Percentiles rank a stretch among this genome's conserved stretches.
phyloP scores from a whole-genome alignment of 2,329 filamentous ascomycete genomes.

The Diaporthe ilicicola region DNA sequence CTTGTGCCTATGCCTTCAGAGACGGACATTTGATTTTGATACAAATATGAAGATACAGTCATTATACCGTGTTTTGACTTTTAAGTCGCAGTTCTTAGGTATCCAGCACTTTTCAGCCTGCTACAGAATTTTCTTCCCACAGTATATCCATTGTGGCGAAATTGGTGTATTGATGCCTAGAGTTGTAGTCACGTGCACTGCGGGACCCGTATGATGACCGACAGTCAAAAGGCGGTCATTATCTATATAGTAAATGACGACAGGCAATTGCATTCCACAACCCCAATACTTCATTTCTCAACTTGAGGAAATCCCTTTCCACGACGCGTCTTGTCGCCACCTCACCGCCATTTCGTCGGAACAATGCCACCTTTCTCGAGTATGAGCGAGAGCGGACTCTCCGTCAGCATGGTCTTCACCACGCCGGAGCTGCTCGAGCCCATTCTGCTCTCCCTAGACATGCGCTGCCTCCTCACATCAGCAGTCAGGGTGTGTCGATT shows the following conservation, averaged over 20 bases:
- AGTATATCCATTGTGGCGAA: not conserved
- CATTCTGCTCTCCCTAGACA: constrained; percentile 1
- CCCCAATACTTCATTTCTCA: no score
- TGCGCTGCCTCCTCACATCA: constrained; percentile 21
- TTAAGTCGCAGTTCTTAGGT: no score
- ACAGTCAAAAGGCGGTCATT: not conserved
- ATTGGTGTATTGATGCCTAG: not conserved
- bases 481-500: constrained; percentile 17
- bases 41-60: no score
- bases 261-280: not conserved
- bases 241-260: not conserved
- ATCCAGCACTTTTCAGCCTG: not conserved
- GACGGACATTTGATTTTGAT: no score
- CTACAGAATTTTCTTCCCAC: not conserved
- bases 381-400: not conserved
- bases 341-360: not conserved
- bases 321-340: no score
- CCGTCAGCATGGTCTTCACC: not conserved
- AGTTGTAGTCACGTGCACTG: not conserved
- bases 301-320: not conserved
- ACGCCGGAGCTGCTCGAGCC: constrained; percentile 12
- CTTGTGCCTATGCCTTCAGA: no score
- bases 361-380: not conserved
- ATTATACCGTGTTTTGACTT: no score
- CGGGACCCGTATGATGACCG: not conserved